These are phyloP conservation scores for Vachellia pachyceras DNA, from an alignment of 306 rosid genomes.

Conservation along the genomic window DNA sequence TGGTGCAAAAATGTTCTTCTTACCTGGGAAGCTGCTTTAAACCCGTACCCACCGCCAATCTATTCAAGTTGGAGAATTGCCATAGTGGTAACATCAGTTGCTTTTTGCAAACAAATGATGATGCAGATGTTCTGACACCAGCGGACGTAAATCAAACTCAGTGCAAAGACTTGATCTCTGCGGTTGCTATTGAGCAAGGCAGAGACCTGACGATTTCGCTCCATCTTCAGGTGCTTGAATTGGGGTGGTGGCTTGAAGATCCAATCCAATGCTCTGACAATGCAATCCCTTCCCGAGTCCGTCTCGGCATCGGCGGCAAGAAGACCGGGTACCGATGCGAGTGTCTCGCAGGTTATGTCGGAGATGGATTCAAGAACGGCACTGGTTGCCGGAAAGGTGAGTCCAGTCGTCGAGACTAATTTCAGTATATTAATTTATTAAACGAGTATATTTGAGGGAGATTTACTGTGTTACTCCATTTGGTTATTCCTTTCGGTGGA, in stretches of 20 bases:
- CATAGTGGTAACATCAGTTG: constrained; percentile 52
- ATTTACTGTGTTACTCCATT: not conserved
- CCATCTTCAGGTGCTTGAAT: constrained; percentile 59
- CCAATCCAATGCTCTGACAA: constrained; percentile 24
- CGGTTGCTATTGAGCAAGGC: constrained; percentile 46
- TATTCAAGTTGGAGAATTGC: constrained; percentile 35
- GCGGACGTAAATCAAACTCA: not conserved
- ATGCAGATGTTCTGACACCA: constrained; percentile 21
- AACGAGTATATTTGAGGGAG: not conserved
- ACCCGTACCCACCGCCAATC: constrained; percentile 38
- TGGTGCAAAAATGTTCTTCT: constrained; percentile 50
- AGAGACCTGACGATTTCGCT: constrained; percentile 39
- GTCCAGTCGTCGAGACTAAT: constrained; percentile 40
- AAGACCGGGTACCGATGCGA: constrained; percentile 59
- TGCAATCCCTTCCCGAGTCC: constrained; percentile 30
- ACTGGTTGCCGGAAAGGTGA: constrained; percentile 75
- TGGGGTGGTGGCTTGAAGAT: constrained; percentile 81
- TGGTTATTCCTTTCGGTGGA: constrained; percentile 30
- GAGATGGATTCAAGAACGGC: constrained; percentile 67
- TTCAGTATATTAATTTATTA: not conserved
- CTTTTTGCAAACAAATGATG: constrained; percentile 1
- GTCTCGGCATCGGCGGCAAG: not conserved
- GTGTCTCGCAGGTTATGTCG: constrained; percentile 55
- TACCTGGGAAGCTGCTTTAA: constrained; percentile 44
- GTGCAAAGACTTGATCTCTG: constrained; percentile 59